Percentiles rank a stretch among this genome's conserved stretches.
Conservation (phyloP, 2,329 filamentous ascomycete genomes). For the Cladosporium sp. region DNA sequence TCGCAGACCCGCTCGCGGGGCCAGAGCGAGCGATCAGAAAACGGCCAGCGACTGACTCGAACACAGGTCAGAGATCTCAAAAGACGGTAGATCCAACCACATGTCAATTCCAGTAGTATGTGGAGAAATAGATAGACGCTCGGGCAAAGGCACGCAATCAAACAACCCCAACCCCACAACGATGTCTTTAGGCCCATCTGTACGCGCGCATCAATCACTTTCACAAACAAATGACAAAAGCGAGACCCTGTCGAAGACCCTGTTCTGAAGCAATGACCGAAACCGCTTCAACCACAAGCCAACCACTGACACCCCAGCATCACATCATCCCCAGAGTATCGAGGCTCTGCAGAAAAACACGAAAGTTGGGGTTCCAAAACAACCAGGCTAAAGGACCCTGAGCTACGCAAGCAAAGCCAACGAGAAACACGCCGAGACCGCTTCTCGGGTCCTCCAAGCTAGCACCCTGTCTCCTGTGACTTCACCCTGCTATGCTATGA, state of each 20-base stretch:
- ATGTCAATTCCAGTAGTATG: background rate
- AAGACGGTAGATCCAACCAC: background rate
- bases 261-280: background rate
- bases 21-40: background rate
- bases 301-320: background rate
- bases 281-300: background rate
- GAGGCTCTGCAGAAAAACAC: background rate
- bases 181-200: background rate
- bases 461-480: background rate
- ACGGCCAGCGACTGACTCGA: background rate
- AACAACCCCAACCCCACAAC: background rate
- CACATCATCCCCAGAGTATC: conserved; percentile 3
- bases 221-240: background rate
- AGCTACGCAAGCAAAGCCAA: background rate
- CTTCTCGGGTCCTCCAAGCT: background rate
- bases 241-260: background rate
- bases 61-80: background rate
- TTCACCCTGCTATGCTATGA: background rate
- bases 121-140: background rate
- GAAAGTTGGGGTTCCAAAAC: background rate
- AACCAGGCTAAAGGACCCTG: background rate
- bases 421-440: background rate
- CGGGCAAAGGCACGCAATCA: background rate
- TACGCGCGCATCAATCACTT: background rate
- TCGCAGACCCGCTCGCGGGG: conserved; percentile 7